Conservation (phyloP, 164 flowering plant genomes). For the Stephania cephalantha region DNA sequence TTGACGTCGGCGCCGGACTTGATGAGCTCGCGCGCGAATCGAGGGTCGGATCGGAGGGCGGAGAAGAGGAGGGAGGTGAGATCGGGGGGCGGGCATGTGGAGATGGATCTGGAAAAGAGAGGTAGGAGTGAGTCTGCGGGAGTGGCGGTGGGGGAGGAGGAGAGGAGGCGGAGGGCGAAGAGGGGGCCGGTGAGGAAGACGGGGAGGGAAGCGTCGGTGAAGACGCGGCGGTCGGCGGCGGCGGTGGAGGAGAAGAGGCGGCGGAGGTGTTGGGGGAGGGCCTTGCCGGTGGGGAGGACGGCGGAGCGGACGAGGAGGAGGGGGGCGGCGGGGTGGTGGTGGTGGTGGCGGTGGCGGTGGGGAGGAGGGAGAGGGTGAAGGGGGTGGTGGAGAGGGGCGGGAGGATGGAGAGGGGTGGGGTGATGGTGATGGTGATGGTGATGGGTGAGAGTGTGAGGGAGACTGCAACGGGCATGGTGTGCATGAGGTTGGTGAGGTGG, state of each 20-base stretch:
- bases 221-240: conserved; percentile 50
- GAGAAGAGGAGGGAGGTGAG: conserved; percentile 33
- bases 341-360: conserved; percentile 44
- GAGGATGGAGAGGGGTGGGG: conserved; percentile 49
- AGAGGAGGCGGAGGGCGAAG: conserved; percentile 32
- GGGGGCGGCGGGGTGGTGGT: conserved; percentile 29
- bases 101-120: conserved; percentile 34
- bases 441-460: conserved; percentile 41
- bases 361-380: conserved; percentile 13
- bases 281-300: conserved; percentile 74
- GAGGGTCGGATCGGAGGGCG: conserved; percentile 29
- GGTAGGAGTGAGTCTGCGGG: neutral
- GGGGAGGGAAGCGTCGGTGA: conserved; percentile 53
- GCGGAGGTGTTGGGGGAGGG: conserved; percentile 45
- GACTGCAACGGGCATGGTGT: conserved; percentile 80
- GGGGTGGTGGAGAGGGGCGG: conserved; percentile 27
- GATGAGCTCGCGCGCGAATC: conserved; percentile 33
- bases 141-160: conserved; percentile 11
- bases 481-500: conserved; percentile 63
- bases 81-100: conserved; percentile 39
- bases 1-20: conserved; percentile 54
- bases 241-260: conserved; percentile 53
- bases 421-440: conserved; percentile 35
- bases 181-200: conserved; percentile 50
- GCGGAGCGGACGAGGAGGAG: conserved; percentile 42